These are phyloP conservation scores for Diutina catenulata DNA, from an alignment of 1,139 yeast species.

Conservation along the genomic window DNA sequence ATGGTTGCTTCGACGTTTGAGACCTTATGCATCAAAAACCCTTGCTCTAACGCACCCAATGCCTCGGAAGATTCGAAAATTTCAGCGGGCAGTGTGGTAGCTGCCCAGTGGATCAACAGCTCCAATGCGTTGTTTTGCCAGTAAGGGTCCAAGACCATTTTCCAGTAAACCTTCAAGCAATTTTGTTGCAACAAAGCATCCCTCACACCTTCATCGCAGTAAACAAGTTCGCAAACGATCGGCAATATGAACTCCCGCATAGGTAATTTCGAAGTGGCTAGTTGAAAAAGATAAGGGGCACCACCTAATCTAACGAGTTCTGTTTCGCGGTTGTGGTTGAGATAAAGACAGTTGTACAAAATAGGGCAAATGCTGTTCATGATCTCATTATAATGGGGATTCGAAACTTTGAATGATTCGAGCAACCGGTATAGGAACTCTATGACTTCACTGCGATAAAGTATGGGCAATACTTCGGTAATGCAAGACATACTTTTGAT, in stretches of 20 bases:
- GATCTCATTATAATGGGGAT: constrained; percentile 26
- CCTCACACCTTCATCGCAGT: constrained; percentile 32
- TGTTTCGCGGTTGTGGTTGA: constrained; percentile 39
- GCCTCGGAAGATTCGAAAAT: constrained; percentile 19
- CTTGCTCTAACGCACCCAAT: constrained; percentile 22
- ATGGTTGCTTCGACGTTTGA: constrained; percentile 31
- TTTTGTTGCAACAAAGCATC: constrained; percentile 24
- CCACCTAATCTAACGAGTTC: constrained; percentile 45
- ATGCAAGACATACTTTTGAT: constrained; percentile 32
- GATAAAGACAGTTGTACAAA: constrained; percentile 45
- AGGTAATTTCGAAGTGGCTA: constrained; percentile 36
- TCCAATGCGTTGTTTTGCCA: constrained; percentile 67
- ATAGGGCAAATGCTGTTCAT: constrained; percentile 32
- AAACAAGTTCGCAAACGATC: constrained; percentile 49
- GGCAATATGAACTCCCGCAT: constrained; percentile 55
- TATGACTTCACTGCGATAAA: constrained; percentile 30
- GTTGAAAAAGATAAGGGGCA: constrained; percentile 36
- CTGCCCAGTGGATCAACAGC: constrained; percentile 34
- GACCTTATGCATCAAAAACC: constrained; percentile 27
- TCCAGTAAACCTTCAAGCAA: constrained; percentile 35
- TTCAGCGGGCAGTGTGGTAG: constrained; percentile 16
- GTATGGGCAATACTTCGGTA: constrained; percentile 20
- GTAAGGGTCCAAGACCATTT: constrained; percentile 43
- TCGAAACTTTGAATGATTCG: constrained; percentile 19
- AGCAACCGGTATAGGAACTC: constrained; percentile 25